Evolutionary conservation across 179 eudicot genomes (phyloP).

Genomic region (Beta lomatogona): DNA sequence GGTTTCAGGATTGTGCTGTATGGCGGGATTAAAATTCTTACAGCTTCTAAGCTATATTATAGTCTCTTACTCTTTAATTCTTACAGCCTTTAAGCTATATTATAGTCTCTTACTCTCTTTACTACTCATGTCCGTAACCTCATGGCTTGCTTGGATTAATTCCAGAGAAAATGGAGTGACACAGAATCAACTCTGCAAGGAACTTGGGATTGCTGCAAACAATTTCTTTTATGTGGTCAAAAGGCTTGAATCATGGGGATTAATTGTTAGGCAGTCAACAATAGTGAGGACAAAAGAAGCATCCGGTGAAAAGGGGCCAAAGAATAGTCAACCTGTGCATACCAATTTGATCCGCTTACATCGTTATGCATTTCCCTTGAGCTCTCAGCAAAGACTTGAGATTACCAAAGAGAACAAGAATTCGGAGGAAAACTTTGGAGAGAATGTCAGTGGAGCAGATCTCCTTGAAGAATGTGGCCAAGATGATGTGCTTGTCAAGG

Average conservation of each 20-base stretch:
- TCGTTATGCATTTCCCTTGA: constrained; percentile 85
- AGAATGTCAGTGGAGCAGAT: constrained; percentile 35
- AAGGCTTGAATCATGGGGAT: constrained; percentile 81
- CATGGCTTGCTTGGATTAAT: constrained; percentile 23
- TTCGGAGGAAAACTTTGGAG: constrained; percentile 42
- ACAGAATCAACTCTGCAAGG: constrained; percentile 81
- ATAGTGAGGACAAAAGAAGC: constrained; percentile 72
- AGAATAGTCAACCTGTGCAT: constrained; percentile 49
- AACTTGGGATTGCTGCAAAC: constrained; percentile 61
- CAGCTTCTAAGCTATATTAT: background rate
- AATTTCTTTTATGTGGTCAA: constrained; percentile 67
- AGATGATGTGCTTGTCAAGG: constrained; percentile 76
- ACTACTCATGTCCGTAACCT: constrained; percentile 11
- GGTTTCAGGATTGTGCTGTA: background rate
- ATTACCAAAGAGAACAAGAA: constrained; percentile 59
- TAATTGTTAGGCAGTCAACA: constrained; percentile 78
- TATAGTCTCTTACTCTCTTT: background rate
- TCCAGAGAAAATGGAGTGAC: constrained; percentile 73
- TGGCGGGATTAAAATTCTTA: background rate
- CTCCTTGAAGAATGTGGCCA: constrained; percentile 44
- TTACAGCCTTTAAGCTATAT: background rate
- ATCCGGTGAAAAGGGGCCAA: constrained; percentile 43
- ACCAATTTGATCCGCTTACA: constrained; percentile 82
- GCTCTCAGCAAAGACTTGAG: constrained; percentile 90
- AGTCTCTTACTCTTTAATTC: background rate